Evolutionary conservation across 1,284 basidiomycete genomes (phyloP).

Genomic region (Polyporus tsugae): DNA sequence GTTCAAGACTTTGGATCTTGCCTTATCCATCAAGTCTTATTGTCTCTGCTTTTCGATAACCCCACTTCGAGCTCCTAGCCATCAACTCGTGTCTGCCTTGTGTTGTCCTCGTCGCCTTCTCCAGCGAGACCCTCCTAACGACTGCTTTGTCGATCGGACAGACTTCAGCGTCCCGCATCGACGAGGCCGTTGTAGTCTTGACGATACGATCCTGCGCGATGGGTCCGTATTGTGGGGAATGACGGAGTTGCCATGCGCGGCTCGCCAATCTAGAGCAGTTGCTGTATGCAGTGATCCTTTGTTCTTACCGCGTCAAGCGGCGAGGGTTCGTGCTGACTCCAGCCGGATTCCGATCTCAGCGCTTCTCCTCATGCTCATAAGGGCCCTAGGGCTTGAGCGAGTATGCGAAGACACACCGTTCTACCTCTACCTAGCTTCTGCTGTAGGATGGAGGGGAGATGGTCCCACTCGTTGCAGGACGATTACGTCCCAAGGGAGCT

Average conservation of each 20-base stretch:
- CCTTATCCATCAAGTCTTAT: constrained; percentile 6
- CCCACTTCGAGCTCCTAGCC: background rate
- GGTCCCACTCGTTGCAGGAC: background rate
- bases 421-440: background rate
- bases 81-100: constrained; percentile 11
- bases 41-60: background rate
- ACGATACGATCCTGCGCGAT: background rate
- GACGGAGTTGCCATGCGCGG: background rate
- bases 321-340: background rate
- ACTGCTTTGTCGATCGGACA: constrained; percentile 3
- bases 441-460: background rate
- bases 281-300: background rate
- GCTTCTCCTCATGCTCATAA: constrained; percentile 7
- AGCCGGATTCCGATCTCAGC: background rate
- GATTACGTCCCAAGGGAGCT: background rate
- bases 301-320: background rate
- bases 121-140: constrained; percentile 5
- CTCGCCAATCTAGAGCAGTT: background rate
- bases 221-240: background rate
- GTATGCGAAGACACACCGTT: background rate
- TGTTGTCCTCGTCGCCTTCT: background rate
- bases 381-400: background rate
- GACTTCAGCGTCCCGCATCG: background rate
- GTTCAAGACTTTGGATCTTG: background rate
- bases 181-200: background rate